Conservation (phyloP, 2,329 filamentous ascomycete genomes). For the Polytolypa hystricis region DNA sequence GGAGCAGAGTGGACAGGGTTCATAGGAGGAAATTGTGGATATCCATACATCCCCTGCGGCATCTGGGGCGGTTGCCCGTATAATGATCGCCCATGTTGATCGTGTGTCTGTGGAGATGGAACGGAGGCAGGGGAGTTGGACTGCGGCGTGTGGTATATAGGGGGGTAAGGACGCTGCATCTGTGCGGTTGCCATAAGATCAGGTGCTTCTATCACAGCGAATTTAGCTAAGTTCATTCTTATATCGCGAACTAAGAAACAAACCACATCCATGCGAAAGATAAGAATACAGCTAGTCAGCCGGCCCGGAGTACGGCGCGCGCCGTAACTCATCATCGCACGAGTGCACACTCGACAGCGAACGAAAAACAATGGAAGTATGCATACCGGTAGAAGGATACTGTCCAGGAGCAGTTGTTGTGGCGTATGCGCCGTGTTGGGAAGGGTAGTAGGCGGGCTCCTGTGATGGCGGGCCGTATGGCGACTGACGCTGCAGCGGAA, state of each 20-base stretch:
- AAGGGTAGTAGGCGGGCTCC: constrained; percentile 63
- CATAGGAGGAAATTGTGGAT: constrained; percentile 45
- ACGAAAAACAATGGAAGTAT: constrained; percentile 45
- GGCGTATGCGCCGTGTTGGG: constrained; percentile 73
- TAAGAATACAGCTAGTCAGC: not conserved
- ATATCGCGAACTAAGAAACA: no score
- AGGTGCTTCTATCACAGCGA: constrained; percentile 64
- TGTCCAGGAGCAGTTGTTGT: constrained; percentile 69
- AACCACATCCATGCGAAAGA: no score
- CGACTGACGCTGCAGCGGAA: constrained; percentile 41
- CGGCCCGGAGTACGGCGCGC: constrained; percentile 35
- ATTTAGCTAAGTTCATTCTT: no score
- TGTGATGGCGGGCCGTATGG: constrained; percentile 58
- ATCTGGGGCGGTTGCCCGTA: constrained; percentile 77
- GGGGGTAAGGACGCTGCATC: constrained; percentile 66
- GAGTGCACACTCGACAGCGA: no score
- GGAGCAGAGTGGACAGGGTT: constrained; percentile 44
- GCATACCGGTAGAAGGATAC: constrained; percentile 78
- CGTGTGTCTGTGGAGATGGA: constrained; percentile 76
- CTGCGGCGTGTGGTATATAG: constrained; percentile 91
- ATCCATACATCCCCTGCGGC: constrained; percentile 75
- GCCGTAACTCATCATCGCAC: no score
- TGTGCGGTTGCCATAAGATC: constrained; percentile 56
- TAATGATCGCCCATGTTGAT: constrained; percentile 71
- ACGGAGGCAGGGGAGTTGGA: constrained; percentile 91